Conservation (phyloP, 371 early-diverging fungal species). For the Coemansia sp. region DNA sequence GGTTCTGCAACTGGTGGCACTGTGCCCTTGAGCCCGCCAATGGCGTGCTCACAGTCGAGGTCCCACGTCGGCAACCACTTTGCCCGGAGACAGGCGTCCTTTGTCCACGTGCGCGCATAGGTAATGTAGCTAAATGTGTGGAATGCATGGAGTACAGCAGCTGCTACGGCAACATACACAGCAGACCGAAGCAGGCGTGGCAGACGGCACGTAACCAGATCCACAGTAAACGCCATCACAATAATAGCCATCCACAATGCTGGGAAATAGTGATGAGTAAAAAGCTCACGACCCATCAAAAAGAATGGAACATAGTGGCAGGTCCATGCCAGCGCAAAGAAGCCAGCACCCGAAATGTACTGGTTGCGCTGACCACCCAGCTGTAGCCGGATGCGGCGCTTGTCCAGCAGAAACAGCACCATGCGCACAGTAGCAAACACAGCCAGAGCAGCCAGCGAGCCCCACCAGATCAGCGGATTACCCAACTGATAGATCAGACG, state of each 20-base stretch:
- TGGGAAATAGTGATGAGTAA: slow-evolving; percentile 97
- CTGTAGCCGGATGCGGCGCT: slow-evolving; percentile 69
- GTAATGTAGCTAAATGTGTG: slow-evolving; percentile 70
- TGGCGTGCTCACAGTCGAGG: slow-evolving; percentile 61
- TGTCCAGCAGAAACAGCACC: slow-evolving; percentile 60
- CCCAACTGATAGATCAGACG: slow-evolving; percentile 90
- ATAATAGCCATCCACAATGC: slow-evolving; percentile 85
- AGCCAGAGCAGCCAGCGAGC: slow-evolving; percentile 61
- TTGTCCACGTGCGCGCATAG: slow-evolving; percentile 80
- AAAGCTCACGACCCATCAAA: slow-evolving; percentile 88
- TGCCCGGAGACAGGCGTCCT: slow-evolving; percentile 59
- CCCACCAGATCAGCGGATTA: slow-evolving; percentile 96
- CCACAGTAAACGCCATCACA: slow-evolving; percentile 66
- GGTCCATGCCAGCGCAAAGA: slow-evolving; percentile 79
- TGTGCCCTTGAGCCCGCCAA: slow-evolving; percentile 20
- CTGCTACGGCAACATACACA: slow-evolving; percentile 54
- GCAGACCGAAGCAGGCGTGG: slow-evolving; percentile 47
- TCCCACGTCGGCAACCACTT: slow-evolving; percentile 89
- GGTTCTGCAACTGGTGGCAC: too few relatives aligned
- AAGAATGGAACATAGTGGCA: slow-evolving; percentile 94
- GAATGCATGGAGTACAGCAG: slow-evolving; percentile 57
- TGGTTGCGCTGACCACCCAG: slow-evolving; percentile 47
- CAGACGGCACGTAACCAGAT: slow-evolving; percentile 65
- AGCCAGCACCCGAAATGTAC: slow-evolving; percentile 67
- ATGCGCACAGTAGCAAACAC: slow-evolving; percentile 59